These are phyloP conservation scores for Closterium sp. DNA, from an alignment of 139 green algal genomes.

Conservation along the genomic window DNA sequence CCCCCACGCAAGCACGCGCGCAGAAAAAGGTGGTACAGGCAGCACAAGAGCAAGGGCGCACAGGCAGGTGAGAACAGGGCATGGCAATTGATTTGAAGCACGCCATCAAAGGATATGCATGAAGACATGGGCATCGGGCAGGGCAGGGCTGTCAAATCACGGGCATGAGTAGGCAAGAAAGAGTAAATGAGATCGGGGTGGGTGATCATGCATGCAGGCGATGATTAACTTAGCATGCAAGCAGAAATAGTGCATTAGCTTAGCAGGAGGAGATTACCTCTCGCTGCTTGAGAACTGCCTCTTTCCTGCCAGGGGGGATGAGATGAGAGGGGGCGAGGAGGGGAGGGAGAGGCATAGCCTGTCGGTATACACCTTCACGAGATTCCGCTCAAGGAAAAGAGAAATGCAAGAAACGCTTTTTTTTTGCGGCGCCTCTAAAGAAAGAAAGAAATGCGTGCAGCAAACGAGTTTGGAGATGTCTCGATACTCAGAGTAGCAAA, in stretches of 20 bases:
- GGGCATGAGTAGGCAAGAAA: no score
- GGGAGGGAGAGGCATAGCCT: neutral
- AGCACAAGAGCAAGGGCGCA: neutral
- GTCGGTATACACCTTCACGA: no score
- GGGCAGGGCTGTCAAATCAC: neutral
- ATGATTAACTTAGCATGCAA: no score
- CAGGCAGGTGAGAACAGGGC: neutral
- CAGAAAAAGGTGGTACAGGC: neutral
- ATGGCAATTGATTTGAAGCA: slow-evolving; percentile 7
- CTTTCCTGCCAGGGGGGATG: slow-evolving; percentile 9
- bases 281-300: slow-evolving; percentile 28
- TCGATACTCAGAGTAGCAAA: neutral
- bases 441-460: no score
- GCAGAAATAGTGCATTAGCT: no score
- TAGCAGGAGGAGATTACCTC: slow-evolving; percentile 6
- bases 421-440: no score
- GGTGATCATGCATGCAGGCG: no score
- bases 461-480: neutral
- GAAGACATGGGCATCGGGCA: neutral
- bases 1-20: neutral
- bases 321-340: neutral
- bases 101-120: neutral
- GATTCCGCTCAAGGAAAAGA: no score
- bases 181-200: no score
- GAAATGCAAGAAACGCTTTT: neutral